Conservation (phyloP, 352 stramenopile genomes). For the Globisporangium takayamanum region DNA sequence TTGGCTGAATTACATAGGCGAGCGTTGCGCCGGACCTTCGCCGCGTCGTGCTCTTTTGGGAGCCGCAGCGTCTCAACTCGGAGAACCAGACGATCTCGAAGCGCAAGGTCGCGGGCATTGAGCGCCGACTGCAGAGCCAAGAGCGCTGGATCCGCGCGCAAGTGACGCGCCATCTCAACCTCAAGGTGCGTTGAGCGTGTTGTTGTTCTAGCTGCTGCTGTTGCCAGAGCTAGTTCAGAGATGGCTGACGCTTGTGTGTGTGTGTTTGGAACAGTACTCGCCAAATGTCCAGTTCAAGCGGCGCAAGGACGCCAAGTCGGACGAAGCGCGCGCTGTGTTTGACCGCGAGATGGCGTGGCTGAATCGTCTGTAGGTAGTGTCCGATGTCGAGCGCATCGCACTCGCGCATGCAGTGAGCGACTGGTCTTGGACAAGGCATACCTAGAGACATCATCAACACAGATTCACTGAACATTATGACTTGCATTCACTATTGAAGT, state of each 20-base stretch:
- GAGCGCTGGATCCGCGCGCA: slow-evolving; percentile 64
- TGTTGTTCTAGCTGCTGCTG: neutral
- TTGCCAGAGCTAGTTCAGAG: neutral
- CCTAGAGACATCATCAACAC: neutral
- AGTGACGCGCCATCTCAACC: slow-evolving; percentile 68
- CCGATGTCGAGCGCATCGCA: neutral
- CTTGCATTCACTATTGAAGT: no score
- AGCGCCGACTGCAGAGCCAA: slow-evolving; percentile 52
- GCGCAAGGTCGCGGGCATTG: slow-evolving; percentile 58
- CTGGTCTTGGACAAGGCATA: neutral
- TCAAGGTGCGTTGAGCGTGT: slow-evolving; percentile 42
- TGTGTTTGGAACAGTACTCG: slow-evolving; percentile 39
- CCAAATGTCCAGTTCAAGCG: slow-evolving; percentile 76
- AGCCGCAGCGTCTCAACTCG: slow-evolving; percentile 59
- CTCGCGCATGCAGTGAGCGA: no score
- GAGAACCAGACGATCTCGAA: slow-evolving; percentile 70
- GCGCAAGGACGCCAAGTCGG: slow-evolving; percentile 52
- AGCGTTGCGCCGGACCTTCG: slow-evolving; percentile 64
- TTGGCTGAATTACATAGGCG: slow-evolving; percentile 22
- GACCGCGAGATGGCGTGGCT: slow-evolving; percentile 79
- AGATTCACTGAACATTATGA: neutral
- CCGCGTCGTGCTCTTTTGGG: slow-evolving; percentile 65
- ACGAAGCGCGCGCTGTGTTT: slow-evolving; percentile 53
- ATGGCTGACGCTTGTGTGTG: neutral
- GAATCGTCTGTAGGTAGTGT: slow-evolving; percentile 30